Evolutionary conservation across 176 grass and related monocot genomes (phyloP).

Genomic region (Elymus sibiricus): DNA sequence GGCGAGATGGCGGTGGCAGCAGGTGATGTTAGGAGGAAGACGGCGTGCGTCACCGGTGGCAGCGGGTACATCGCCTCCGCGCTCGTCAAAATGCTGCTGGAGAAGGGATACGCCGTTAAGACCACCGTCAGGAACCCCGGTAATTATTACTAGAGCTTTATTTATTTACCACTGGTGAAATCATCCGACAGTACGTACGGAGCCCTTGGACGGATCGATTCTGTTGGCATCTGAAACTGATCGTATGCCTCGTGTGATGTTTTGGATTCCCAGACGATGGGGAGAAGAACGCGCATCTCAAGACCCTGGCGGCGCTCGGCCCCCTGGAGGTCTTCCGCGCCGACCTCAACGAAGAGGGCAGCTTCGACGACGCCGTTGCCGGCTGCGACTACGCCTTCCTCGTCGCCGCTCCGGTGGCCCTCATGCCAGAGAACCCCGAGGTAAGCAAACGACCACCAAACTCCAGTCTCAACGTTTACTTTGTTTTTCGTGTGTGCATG

Average conservation of each 20-base stretch:
- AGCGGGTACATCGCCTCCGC: conserved; percentile 53
- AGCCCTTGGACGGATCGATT: not conserved
- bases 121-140: conserved; percentile 61
- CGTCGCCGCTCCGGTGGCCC: conserved; percentile 55
- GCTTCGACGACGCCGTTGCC: conserved; percentile 53
- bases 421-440: conserved; percentile 39
- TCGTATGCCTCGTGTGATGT: not conserved
- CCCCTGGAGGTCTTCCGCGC: conserved; percentile 33
- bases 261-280: conserved; percentile 9
- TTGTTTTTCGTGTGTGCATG: not conserved
- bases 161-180: not conserved
- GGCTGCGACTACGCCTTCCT: conserved; percentile 61
- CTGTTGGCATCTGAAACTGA: not conserved
- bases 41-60: conserved; percentile 67
- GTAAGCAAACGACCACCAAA: not conserved
- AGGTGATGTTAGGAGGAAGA: conserved; percentile 12
- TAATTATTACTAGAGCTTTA: not conserved
- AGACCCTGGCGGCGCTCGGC: conserved; percentile 35
- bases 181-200: rapidly evolving
- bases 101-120: conserved; percentile 60
- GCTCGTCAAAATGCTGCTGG: conserved; percentile 59
- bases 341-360: conserved; percentile 47
- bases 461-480: not conserved
- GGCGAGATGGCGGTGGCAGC: not conserved
- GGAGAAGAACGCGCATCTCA: conserved; percentile 38